Evolutionary conservation across 129 eudicot species (phyloP).

Genomic region (Cynara cardunculus): DNA sequence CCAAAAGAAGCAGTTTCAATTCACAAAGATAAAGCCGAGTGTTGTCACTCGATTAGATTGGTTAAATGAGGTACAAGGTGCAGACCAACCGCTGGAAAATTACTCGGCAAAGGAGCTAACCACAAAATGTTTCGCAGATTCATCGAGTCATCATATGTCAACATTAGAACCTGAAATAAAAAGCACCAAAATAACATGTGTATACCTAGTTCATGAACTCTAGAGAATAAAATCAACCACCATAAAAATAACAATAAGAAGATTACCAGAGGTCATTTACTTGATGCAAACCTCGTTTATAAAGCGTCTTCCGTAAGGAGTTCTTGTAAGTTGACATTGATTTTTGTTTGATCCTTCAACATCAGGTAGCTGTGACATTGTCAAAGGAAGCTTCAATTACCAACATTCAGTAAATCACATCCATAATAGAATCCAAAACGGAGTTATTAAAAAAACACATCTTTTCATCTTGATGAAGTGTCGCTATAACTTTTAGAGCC

Average conservation of each 20-base stretch:
- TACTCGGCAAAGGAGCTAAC: slow-evolving; percentile 95
- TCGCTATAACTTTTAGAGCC: too few species aligned
- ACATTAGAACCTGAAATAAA: slow-evolving; percentile 70
- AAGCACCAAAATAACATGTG: not conserved
- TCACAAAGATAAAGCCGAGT: not conserved
- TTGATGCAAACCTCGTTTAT: slow-evolving; percentile 60
- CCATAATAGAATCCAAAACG: not conserved
- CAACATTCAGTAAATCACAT: not conserved
- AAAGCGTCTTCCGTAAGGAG: slow-evolving; percentile 81
- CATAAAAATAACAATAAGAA: not conserved
- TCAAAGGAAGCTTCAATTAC: not conserved
- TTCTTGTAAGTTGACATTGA: slow-evolving; percentile 83
- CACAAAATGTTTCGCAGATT: slow-evolving; percentile 88
- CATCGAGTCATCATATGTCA: slow-evolving; percentile 69
- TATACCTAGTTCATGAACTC: not conserved
- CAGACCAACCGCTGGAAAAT: slow-evolving; percentile 61
- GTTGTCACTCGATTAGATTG: not conserved
- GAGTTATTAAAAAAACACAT: too few species aligned
- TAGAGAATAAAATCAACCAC: slow-evolving; percentile 9
- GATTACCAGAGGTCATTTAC: not conserved
- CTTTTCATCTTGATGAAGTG: too few species aligned
- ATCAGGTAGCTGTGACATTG: slow-evolving; percentile 77
- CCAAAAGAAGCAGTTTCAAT: not conserved
- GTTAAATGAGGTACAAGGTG: slow-evolving; percentile 64
- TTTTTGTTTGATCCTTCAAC: slow-evolving; percentile 65